Conservation (phyloP, 805 yeast species). For the Maudiozyma turicensis region DNA sequence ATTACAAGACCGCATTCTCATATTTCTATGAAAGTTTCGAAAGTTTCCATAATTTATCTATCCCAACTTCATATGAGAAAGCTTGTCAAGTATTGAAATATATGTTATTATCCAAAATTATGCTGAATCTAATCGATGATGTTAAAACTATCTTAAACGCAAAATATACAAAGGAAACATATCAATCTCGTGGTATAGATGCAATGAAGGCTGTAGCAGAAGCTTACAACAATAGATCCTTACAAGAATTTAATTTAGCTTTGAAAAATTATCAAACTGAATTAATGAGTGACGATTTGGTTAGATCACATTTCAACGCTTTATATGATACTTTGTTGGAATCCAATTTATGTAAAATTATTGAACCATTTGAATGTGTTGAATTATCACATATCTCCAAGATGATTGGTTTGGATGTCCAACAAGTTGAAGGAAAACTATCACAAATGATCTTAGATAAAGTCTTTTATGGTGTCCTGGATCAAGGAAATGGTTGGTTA, state of each 20-base stretch:
- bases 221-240: slow-evolving; percentile 82
- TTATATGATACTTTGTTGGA: slow-evolving; percentile 87
- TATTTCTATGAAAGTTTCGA: slow-evolving; percentile 94
- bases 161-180: slow-evolving; percentile 57
- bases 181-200: slow-evolving; percentile 77
- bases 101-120: slow-evolving; percentile 85
- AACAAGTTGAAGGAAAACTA: slow-evolving; percentile 87
- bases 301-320: slow-evolving; percentile 85
- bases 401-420: slow-evolving; percentile 76
- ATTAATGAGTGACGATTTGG: slow-evolving; percentile 76
- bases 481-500: slow-evolving; percentile 98
- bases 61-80: slow-evolving; percentile 47
- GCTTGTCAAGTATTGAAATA: slow-evolving; percentile 79
- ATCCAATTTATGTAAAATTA: slow-evolving; percentile 85
- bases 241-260: slow-evolving; percentile 84
- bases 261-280: slow-evolving; percentile 61
- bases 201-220: slow-evolving; percentile 91
- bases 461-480: slow-evolving; percentile 91
- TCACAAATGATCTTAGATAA: slow-evolving; percentile 95
- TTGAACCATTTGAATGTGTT: slow-evolving; percentile 94
- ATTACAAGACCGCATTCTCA: slow-evolving; percentile 90
- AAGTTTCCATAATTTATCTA: slow-evolving; percentile 51
- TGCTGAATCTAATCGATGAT: slow-evolving; percentile 82
- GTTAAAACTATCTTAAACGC: slow-evolving; percentile 67
- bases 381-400: slow-evolving; percentile 83